These are phyloP conservation scores for Calocybe indica DNA, from an alignment of 768 basidiomycete genomes.

Conservation along the genomic window DNA sequence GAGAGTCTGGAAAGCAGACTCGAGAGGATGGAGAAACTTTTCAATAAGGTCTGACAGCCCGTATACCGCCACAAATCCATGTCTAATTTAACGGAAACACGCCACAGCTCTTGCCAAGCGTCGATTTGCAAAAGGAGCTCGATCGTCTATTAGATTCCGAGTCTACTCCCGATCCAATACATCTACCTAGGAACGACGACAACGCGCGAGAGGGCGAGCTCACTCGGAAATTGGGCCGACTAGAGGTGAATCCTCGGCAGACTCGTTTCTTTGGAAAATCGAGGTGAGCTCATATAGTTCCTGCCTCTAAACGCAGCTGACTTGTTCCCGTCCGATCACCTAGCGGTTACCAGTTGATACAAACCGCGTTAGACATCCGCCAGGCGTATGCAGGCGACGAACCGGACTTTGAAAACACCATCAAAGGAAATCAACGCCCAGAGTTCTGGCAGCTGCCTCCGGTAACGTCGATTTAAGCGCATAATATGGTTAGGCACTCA, in stretches of 20 bases:
- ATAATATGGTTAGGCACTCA: background rate
- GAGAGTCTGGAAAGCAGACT: conserved; percentile 57
- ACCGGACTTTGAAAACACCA: conserved; percentile 13
- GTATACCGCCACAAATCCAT: too few species aligned
- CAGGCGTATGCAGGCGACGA: conserved; percentile 37
- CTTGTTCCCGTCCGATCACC: background rate
- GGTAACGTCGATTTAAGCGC: conserved; percentile 15
- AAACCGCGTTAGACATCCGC: conserved; percentile 53
- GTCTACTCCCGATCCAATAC: conserved; percentile 27
- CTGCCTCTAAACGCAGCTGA: background rate
- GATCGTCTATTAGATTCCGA: conserved; percentile 35
- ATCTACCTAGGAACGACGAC: conserved; percentile 25
- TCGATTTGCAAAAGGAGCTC: conserved; percentile 57
- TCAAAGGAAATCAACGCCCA: conserved; percentile 26
- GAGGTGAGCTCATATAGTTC: conserved; percentile 18
- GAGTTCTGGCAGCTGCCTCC: conserved; percentile 47
- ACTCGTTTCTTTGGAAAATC: conserved; percentile 46
- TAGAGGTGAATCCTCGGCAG: conserved; percentile 31
- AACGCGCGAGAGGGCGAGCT: conserved; percentile 23
- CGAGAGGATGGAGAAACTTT: conserved; percentile 58
- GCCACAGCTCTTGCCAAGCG: conserved; percentile 46
- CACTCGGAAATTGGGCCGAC: conserved; percentile 23
- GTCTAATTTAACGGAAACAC: conserved; percentile 9
- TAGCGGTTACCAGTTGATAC: conserved; percentile 46
- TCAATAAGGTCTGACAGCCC: conserved; percentile 37